A percentile compares a stretch with the other conserved stretches of the same genome.
These are phyloP conservation scores for Nemania abortiva DNA, from an alignment of 2,329 filamentous ascomycete species.

Conservation along the genomic window DNA sequence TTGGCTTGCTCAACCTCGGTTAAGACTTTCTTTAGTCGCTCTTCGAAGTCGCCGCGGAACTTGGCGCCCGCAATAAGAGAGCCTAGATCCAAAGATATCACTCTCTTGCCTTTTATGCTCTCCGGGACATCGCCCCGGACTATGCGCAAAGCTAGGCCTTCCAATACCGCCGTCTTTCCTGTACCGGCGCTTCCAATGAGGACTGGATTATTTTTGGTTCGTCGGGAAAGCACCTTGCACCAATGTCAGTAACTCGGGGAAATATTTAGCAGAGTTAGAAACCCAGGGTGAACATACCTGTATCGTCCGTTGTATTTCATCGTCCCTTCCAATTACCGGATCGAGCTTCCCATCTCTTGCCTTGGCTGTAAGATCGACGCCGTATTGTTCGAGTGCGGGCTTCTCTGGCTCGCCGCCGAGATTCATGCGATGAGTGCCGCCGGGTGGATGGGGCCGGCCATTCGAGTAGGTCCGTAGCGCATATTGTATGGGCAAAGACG, in stretches of 20 bases:
- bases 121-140: slow-evolving; percentile 94
- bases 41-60: slow-evolving; percentile 95
- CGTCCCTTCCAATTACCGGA: slow-evolving; percentile 92
- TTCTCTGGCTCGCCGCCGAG: slow-evolving; percentile 81
- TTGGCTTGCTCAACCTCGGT: slow-evolving; percentile 91
- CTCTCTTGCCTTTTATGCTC: slow-evolving; percentile 93
- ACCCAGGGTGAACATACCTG: slow-evolving; percentile 79
- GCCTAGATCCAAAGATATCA: slow-evolving; percentile 88
- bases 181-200: slow-evolving; percentile 93
- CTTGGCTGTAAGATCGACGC: slow-evolving; percentile 86
- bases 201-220: slow-evolving; percentile 96
- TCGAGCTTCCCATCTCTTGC: slow-evolving; percentile 92
- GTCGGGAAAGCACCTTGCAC: slow-evolving; percentile 83
- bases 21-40: slow-evolving; percentile 89
- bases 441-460: slow-evolving; percentile 86
- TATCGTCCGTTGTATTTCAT: slow-evolving; percentile 93
- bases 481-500: slow-evolving; percentile 39
- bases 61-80: slow-evolving; percentile 96
- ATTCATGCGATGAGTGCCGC: slow-evolving; percentile 95
- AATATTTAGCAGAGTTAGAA: too few relatives aligned
- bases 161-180: slow-evolving; percentile 92
- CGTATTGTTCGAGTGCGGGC: slow-evolving; percentile 89
- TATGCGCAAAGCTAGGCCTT: slow-evolving; percentile 90
- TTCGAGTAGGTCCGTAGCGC: slow-evolving; percentile 70
- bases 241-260: too few relatives aligned